Conservation (phyloP, 78 protist genomes). For the Dictyostelium discoideum region DNA sequence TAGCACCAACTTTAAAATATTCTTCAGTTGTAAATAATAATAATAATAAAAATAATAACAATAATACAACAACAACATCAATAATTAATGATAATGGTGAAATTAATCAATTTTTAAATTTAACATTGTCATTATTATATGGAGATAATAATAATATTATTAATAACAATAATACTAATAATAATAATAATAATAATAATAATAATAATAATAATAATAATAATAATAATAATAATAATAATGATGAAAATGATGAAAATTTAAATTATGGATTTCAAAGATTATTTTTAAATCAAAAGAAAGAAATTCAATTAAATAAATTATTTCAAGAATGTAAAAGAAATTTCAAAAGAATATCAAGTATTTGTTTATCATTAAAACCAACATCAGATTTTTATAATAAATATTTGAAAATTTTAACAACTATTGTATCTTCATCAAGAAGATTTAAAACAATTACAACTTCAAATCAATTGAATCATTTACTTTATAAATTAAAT, state of each 20-base stretch:
- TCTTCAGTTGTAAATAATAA: not conserved
- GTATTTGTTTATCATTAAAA: slow-evolving; percentile 21
- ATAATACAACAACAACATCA: not conserved
- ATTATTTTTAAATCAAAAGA: slow-evolving; percentile 1
- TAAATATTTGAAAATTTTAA: slow-evolving; percentile 25
- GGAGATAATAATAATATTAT: not conserved
- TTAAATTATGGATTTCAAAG: slow-evolving; percentile 7
- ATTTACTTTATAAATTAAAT: not conserved
- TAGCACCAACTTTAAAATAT: not conserved
- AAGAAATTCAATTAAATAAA: slow-evolving; percentile 13
- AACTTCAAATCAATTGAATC: not conserved
- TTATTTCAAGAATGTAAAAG: slow-evolving; percentile 63
- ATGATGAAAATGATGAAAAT: not conserved
- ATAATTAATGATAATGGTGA: slow-evolving; percentile 16
- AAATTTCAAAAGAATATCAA: slow-evolving; percentile 50
- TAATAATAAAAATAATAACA: not conserved
- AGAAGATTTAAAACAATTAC: not conserved
- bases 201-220: not conserved
- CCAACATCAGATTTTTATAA: slow-evolving; percentile 71
- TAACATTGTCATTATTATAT: slow-evolving; percentile 27
- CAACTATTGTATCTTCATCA: not conserved
- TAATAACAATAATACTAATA: not conserved
- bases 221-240: not conserved
- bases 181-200: too few relatives aligned
- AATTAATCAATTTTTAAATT: slow-evolving; percentile 29